These are phyloP conservation scores for Fusarium hainanense DNA, from an alignment of 2,329 filamentous ascomycete genomes.

Conservation along the genomic window DNA sequence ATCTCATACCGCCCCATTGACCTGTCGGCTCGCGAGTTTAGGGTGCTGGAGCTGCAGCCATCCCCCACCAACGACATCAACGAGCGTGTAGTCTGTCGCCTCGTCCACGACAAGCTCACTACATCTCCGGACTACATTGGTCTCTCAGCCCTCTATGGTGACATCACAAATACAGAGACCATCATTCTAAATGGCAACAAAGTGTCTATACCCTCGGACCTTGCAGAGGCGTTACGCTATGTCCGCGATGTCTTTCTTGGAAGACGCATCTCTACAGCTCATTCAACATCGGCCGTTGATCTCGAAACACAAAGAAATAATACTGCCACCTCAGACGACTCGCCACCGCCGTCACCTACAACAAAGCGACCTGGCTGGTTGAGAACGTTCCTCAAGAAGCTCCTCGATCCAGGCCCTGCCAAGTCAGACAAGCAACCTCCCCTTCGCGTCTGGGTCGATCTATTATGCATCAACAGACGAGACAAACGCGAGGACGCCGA, in stretches of 20 bases:
- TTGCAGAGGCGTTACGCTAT: constrained; percentile 38
- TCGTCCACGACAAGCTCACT: constrained; percentile 32
- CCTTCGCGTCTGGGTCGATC: constrained; percentile 38
- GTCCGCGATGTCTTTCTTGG: constrained; percentile 39
- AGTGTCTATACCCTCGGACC: constrained; percentile 29
- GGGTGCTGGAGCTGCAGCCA: constrained; percentile 39
- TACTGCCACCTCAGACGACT: neutral
- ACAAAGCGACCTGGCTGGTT: constrained; percentile 39
- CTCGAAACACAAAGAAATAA: constrained; percentile 11
- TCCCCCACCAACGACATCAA: constrained; percentile 33
- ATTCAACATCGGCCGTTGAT: constrained; percentile 20
- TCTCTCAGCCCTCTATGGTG: constrained; percentile 39
- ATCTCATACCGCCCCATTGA: constrained; percentile 40
- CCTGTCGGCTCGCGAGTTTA: constrained; percentile 24
- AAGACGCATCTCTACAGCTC: constrained; percentile 8
- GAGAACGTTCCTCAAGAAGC: constrained; percentile 32
- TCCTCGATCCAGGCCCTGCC: constrained; percentile 12
- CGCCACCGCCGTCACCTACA: constrained; percentile 25
- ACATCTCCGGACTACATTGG: constrained; percentile 40
- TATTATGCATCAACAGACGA: constrained; percentile 36
- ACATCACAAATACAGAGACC: constrained; percentile 33
- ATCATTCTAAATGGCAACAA: constrained; percentile 30
- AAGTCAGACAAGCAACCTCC: constrained; percentile 19
- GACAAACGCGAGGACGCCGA: constrained; percentile 32
- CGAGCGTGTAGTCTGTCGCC: constrained; percentile 37